Evolutionary conservation across 129 eudicot species (phyloP).

Genomic region (Saposhnikovia divaricata): DNA sequence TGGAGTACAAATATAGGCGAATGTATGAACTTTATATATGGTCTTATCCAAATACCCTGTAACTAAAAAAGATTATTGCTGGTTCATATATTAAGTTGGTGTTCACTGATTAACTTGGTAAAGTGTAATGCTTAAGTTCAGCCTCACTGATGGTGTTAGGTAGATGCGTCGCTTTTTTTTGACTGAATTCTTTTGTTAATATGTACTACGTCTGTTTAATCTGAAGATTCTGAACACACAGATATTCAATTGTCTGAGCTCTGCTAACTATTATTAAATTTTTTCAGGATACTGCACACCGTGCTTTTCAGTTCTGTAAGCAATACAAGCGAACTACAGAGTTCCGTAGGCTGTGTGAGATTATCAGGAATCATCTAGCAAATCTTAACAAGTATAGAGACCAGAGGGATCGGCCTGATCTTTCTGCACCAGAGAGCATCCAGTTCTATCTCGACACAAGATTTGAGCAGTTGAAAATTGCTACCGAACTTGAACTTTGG

Average conservation of each 20-base stretch:
- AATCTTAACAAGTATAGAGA: constrained; percentile 92
- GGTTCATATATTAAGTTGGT: neutral
- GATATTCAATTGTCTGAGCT: neutral
- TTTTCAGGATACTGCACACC: constrained; percentile 82
- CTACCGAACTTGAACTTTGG: constrained; percentile 98
- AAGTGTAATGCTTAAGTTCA: neutral
- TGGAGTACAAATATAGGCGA: too few relatives aligned
- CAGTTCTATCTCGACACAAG: constrained; percentile 89
- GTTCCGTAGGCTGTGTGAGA: constrained; percentile 91
- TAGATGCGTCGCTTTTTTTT: neutral
- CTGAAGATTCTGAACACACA: too few relatives aligned
- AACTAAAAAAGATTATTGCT: neutral
- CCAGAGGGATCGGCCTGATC: constrained; percentile 92
- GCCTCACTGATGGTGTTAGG: neutral
- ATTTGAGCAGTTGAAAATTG: constrained; percentile 90
- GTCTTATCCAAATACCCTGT: neutral
- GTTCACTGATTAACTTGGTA: neutral
- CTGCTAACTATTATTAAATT: neutral
- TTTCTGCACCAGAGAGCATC: constrained; percentile 79
- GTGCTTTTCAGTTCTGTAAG: constrained; percentile 95
- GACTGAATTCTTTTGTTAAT: neutral
- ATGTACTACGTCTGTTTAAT: neutral
- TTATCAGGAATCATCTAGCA: constrained; percentile 86
- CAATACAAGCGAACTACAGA: constrained; percentile 89
- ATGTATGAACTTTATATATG: neutral